phyloP scores from a whole-genome alignment of 2,329 filamentous ascomycete genomes.

The Paecilomyces fulvus region DNA sequence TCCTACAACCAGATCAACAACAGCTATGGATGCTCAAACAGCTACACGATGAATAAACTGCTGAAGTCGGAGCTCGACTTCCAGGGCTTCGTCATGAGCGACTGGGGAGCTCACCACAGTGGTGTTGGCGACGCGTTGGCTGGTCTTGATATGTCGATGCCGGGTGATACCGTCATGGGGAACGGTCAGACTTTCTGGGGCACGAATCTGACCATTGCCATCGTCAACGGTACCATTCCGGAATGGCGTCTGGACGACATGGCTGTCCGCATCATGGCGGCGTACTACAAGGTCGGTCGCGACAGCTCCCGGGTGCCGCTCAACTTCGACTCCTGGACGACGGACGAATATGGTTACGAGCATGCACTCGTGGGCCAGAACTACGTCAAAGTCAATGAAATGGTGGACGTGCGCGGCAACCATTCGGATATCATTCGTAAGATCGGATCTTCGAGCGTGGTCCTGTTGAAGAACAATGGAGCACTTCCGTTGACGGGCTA shows the following conservation, averaged over 20 bases:
- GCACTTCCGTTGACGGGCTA: constrained; percentile 65
- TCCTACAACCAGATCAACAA: constrained; percentile 65
- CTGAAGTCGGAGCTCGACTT: constrained; percentile 70
- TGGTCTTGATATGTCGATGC: constrained; percentile 77
- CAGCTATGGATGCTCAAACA: constrained; percentile 59
- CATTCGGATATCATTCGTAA: constrained; percentile 67
- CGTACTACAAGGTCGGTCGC: constrained; percentile 56
- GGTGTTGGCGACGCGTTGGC: constrained; percentile 57
- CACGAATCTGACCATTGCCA: constrained; percentile 74
- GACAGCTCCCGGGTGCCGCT: constrained; percentile 46
- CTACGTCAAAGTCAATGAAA: constrained; percentile 64
- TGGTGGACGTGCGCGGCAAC: constrained; percentile 72
- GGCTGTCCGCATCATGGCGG: constrained; percentile 68
- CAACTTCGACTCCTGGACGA: constrained; percentile 86
- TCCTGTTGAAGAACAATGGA: constrained; percentile 79
- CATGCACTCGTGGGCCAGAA: constrained; percentile 56
- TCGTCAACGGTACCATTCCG: constrained; percentile 82
- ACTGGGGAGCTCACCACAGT: constrained; percentile 71
- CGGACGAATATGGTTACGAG: constrained; percentile 62
- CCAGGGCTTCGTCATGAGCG: constrained; percentile 59
- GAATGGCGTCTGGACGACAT: constrained; percentile 87
- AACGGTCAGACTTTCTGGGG: constrained; percentile 71
- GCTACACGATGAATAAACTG: constrained; percentile 50
- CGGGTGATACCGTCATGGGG: constrained; percentile 71
- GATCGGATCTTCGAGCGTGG: constrained; percentile 69